Evolutionary conservation across 805 yeast genomes (phyloP).

Genomic region (Maudiozyma pseudohumilis): DNA sequence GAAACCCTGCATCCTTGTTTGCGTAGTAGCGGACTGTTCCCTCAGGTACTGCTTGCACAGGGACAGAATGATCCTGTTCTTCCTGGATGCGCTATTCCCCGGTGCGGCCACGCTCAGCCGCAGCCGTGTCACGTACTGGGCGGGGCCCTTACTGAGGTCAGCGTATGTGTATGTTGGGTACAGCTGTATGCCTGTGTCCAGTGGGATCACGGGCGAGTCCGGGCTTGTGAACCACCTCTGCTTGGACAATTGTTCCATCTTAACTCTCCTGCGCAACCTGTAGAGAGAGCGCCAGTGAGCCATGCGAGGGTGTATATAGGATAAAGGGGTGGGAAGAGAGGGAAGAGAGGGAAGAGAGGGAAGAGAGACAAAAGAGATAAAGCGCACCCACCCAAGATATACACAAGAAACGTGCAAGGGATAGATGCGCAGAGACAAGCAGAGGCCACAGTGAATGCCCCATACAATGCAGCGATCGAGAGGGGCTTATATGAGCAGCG

Average conservation of each 20-base stretch:
- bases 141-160: no score
- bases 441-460: no score
- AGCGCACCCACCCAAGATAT: no score
- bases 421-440: no score
- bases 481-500: no score
- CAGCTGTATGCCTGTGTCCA: slow-evolving; percentile 49
- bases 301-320: no score
- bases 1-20: slow-evolving; percentile 59
- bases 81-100: slow-evolving; percentile 53
- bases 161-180: slow-evolving; percentile 44
- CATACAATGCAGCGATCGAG: no score
- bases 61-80: slow-evolving; percentile 57
- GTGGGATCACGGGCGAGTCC: slow-evolving; percentile 27
- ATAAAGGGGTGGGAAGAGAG: no score
- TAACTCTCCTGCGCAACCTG: not conserved
- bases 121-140: slow-evolving; percentile 37
- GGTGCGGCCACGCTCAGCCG: slow-evolving; percentile 65
- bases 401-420: no score
- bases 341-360: no score
- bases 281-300: slow-evolving; percentile 1
- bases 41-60: slow-evolving; percentile 47
- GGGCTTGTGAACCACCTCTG: not conserved
- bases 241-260: slow-evolving; percentile 2
- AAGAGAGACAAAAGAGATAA: no score
- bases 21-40: slow-evolving; percentile 6